These are phyloP conservation scores for grape (Vitis vinifera) DNA, from an alignment of 164 flowering plant species.

Conservation along the genomic window DNA sequence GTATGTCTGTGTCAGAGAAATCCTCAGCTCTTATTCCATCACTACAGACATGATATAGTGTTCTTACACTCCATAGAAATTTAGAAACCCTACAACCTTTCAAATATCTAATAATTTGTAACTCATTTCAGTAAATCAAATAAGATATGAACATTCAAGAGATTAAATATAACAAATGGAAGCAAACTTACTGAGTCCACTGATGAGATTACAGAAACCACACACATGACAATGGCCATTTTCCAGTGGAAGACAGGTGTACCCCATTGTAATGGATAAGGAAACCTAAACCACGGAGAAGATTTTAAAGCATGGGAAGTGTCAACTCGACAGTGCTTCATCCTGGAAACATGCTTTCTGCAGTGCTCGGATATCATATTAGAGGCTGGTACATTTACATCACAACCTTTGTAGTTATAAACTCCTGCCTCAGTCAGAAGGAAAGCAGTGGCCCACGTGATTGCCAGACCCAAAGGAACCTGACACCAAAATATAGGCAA, in stretches of 20 bases:
- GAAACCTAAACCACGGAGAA: constrained; percentile 97
- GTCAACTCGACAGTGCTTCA: constrained; percentile 90
- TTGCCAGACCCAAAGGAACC: constrained; percentile 94
- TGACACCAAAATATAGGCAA: constrained; percentile 23
- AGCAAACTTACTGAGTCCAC: constrained; percentile 86
- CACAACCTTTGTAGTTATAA: constrained; percentile 87
- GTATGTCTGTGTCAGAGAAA: background rate
- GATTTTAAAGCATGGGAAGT: constrained; percentile 74
- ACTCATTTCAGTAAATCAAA: background rate
- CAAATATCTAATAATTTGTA: background rate
- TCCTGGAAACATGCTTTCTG: constrained; percentile 75
- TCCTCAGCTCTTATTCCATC: background rate
- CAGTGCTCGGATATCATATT: constrained; percentile 81
- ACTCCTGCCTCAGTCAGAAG: constrained; percentile 91
- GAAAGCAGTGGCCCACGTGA: constrained; percentile 90
- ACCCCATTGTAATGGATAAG: constrained; percentile 99
- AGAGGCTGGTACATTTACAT: constrained; percentile 74
- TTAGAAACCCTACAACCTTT: background rate
- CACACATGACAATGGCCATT: constrained; percentile 91
- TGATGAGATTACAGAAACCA: constrained; percentile 81
- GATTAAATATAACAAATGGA: background rate
- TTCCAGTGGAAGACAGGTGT: constrained; percentile 85
- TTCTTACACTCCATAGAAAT: background rate
- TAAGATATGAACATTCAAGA: background rate
- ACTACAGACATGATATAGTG: background rate